Evolutionary conservation across 805 yeast genomes (phyloP).

Genomic region (Yamadazyma akitaensis): DNA sequence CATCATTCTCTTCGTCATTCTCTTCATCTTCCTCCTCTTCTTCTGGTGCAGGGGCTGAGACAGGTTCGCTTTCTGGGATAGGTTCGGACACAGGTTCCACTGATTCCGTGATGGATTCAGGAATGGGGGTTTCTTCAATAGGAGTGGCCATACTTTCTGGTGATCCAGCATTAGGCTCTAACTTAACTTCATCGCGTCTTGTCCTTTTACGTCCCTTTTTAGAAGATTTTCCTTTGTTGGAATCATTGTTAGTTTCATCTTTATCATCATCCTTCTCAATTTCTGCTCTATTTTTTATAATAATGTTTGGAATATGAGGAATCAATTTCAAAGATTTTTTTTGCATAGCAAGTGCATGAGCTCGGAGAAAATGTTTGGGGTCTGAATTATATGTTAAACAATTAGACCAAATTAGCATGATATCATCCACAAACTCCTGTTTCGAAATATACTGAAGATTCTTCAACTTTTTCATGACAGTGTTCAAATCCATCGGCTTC

Average conservation of each 20-base stretch:
- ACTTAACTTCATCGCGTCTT: constrained; percentile 31
- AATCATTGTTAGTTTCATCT: constrained; percentile 23
- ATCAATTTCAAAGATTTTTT: constrained; percentile 72
- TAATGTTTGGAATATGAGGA: constrained; percentile 88
- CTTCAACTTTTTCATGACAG: constrained; percentile 87
- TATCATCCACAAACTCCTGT: constrained; percentile 88
- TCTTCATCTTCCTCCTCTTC: constrained; percentile 33
- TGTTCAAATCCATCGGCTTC: constrained; percentile 93
- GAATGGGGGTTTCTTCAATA: constrained; percentile 10
- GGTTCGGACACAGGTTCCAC: neutral
- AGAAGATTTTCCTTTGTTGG: constrained; percentile 35
- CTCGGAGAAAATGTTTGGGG: constrained; percentile 86
- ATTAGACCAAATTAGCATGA: constrained; percentile 93
- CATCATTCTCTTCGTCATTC: constrained; percentile 43
- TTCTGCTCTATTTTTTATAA: constrained; percentile 67
- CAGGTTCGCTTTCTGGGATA: constrained; percentile 2
- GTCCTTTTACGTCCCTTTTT: constrained; percentile 42
- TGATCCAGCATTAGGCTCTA: constrained; percentile 21
- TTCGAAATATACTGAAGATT: constrained; percentile 78
- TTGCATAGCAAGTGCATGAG: constrained; percentile 95
- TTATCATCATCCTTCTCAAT: constrained; percentile 60
- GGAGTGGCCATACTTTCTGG: constrained; percentile 16
- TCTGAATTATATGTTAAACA: constrained; percentile 92
- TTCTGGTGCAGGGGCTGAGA: constrained; percentile 22
- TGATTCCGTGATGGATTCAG: constrained; percentile 1